phyloP scores from a whole-genome alignment of 305 asterid genomes.

The Euphrasia arctica region DNA sequence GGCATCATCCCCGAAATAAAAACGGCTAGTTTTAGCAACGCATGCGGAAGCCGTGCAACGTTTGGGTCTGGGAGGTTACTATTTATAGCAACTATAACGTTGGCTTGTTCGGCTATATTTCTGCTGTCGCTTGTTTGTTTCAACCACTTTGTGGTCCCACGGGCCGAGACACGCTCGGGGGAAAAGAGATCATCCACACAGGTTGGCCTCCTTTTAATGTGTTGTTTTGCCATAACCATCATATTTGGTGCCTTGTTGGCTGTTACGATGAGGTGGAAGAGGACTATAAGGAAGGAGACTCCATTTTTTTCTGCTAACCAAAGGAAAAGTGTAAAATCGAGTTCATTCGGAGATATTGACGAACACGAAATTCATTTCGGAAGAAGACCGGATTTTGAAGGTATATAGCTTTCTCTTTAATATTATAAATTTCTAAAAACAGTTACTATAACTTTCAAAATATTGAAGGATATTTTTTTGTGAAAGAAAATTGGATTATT shows the following conservation, averaged over 20 bases:
- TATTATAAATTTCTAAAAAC: neutral
- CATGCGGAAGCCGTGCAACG: constrained; percentile 34
- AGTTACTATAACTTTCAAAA: too few species aligned
- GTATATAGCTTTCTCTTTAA: constrained; percentile 36
- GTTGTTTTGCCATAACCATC: constrained; percentile 52
- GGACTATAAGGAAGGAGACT: constrained; percentile 32
- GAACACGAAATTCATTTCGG: constrained; percentile 68
- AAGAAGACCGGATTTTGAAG: constrained; percentile 70
- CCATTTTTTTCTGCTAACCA: constrained; percentile 33
- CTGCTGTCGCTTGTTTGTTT: constrained; percentile 39
- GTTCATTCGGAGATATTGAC: constrained; percentile 34
- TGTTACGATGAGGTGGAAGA: constrained; percentile 44
- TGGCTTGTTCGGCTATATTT: constrained; percentile 43
- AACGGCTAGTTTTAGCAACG: constrained; percentile 35
- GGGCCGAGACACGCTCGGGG: constrained; percentile 35
- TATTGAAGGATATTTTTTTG: too few species aligned
- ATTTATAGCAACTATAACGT: constrained; percentile 42
- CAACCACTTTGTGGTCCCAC: constrained; percentile 44
- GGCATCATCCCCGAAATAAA: constrained; percentile 32
- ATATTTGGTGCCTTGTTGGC: constrained; percentile 37
- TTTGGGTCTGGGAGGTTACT: constrained; percentile 43
- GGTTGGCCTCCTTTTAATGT: constrained; percentile 47
- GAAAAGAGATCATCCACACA: constrained; percentile 47
- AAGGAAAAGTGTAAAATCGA: constrained; percentile 29
- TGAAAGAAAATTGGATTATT: too few species aligned